Evolutionary conservation across 257 asterid species (phyloP).

Genomic region (Fraxinus quadrangulata): DNA sequence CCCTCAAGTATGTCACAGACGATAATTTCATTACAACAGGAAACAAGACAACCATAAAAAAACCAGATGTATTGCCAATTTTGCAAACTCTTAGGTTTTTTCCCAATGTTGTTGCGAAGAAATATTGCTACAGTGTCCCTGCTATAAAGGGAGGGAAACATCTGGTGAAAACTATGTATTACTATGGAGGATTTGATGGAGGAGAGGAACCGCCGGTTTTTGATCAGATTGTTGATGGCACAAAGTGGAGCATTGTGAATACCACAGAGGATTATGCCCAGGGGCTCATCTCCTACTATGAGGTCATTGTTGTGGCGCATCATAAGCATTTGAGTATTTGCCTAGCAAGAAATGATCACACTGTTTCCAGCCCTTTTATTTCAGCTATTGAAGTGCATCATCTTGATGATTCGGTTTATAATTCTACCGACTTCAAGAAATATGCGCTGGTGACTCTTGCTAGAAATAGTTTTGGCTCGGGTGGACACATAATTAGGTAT

Average conservation of each 20-base stretch:
- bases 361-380: conserved; percentile 67
- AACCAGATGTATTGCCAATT: conserved; percentile 47
- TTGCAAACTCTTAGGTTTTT: conserved; percentile 62
- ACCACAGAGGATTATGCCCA: conserved; percentile 67
- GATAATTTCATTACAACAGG: conserved; percentile 53
- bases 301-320: conserved; percentile 59
- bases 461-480: conserved; percentile 57
- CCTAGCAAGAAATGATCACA: conserved; percentile 62
- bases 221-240: conserved; percentile 86
- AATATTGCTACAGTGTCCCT: conserved; percentile 63
- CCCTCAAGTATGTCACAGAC: conserved; percentile 55
- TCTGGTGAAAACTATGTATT: conserved; percentile 61
- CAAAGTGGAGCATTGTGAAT: conserved; percentile 70
- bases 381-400: conserved; percentile 66
- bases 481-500: conserved; percentile 55
- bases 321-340: conserved; percentile 56
- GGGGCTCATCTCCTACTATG: conserved; percentile 69
- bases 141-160: conserved; percentile 56
- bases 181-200: conserved; percentile 84
- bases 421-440: conserved; percentile 58
- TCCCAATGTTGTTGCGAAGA: conserved; percentile 50
- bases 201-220: conserved; percentile 74
- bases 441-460: conserved; percentile 59
- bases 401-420: conserved; percentile 61
- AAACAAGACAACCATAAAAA: conserved; percentile 48